Percentiles rank a stretch among this genome's conserved stretches.
These are phyloP conservation scores for Curvularia verruculosa DNA, from an alignment of 2,329 filamentous ascomycete species.

Conservation along the genomic window DNA sequence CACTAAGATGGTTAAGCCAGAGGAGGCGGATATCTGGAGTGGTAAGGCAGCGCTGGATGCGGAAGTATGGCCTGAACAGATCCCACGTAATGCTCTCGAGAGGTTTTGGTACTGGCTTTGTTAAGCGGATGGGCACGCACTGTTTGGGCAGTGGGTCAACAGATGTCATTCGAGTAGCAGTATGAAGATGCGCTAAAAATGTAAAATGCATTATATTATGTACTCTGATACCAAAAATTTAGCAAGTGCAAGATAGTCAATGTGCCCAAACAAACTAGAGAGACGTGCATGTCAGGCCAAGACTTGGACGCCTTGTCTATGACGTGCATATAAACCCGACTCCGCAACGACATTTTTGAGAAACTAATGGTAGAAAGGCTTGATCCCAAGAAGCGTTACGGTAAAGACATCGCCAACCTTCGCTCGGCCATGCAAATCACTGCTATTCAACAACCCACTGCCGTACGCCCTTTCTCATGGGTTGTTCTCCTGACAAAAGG, in stretches of 20 bases:
- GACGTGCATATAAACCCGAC: not conserved
- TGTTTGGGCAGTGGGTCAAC: not conserved
- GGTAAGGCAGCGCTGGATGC: constrained; percentile 57
- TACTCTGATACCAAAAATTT: not conserved
- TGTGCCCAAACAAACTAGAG: not conserved
- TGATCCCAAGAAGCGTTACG: not conserved
- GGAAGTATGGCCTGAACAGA: constrained; percentile 52
- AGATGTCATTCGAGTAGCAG: not conserved
- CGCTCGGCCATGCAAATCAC: not conserved
- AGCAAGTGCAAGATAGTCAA: not conserved
- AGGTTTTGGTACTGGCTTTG: constrained; percentile 58
- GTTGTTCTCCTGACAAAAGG: not conserved
- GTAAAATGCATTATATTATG: not conserved
- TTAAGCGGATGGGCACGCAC: constrained; percentile 26
- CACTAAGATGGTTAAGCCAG: constrained; percentile 57
- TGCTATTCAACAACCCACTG: not conserved
- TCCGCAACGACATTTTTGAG: not conserved
- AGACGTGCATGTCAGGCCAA: not conserved
- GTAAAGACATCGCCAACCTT: not conserved
- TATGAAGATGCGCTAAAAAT: not conserved
- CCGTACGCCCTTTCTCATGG: not conserved
- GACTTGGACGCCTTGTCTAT: not conserved
- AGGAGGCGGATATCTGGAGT: constrained; percentile 54
- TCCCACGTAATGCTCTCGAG: constrained; percentile 53
- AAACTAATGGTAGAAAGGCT: not conserved